phyloP scores from a whole-genome alignment of 2,329 filamentous ascomycete genomes.

The Trichoderma pleuroti region DNA sequence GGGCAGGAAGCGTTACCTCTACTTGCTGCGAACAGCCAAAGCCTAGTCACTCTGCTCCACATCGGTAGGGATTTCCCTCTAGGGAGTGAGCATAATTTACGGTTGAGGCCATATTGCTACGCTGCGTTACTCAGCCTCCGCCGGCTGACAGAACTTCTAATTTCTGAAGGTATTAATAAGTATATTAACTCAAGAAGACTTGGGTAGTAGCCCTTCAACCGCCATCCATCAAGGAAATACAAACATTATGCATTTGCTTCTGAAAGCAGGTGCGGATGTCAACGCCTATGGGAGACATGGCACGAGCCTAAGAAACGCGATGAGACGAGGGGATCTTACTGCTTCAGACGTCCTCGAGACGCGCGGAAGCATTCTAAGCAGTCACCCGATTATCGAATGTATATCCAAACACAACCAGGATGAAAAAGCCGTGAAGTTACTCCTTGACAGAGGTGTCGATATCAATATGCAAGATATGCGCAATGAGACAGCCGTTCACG shows the following conservation, averaged over 20 bases:
- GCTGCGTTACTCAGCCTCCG: not conserved
- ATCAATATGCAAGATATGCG: not conserved
- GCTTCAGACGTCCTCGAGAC: not conserved
- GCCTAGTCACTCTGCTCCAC: no score
- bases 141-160: not conserved
- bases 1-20: not conserved
- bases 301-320: not conserved
- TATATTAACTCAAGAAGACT: not conserved
- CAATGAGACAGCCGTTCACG: not conserved
- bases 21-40: not conserved
- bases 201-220: not conserved
- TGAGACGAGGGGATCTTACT: not conserved
- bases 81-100: no score
- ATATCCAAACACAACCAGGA: not conserved
- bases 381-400: not conserved
- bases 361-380: not conserved
- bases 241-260: not conserved
- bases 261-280: not conserved
- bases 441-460: not conserved
- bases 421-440: not conserved
- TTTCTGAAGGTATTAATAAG: not conserved
- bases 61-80: no score
- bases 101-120: not conserved
- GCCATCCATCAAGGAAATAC: not conserved
- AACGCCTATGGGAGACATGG: not conserved